Base-by-base conservation (phyloP, 2,329 filamentous ascomycete species). In the Ceratocystis colombiana region DNA sequence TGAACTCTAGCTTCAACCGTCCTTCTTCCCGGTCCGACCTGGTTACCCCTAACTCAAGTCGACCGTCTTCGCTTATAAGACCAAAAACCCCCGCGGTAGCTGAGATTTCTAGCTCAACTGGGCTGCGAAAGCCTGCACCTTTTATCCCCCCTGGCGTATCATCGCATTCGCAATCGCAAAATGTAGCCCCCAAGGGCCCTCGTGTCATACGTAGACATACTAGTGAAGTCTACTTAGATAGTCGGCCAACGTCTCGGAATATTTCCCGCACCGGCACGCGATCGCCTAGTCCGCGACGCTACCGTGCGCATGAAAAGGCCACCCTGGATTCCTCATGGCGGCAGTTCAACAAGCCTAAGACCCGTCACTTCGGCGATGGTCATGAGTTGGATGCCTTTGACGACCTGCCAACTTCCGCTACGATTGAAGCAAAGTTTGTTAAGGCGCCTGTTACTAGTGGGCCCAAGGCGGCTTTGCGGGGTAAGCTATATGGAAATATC, bases 321-420 rank as follows among this genome's bases (percentile, higher is more conserved):
- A 71, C 70, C 8, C 61, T 69, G 17, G 68, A 68, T 48, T 67
- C 70, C 63, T 66, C 68, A 64, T 22, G 68, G 69, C 46, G 70
- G 65, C 67, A 69, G 65, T 64, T 68, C 64, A 55, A 66, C 68
- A 67, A 71, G 64, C 67, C 64, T 62, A 70, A 70, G 66, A 70
- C 70, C 25, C 69, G 69, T 50, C 50, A 79, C 80, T 99, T 95
- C 76, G 94, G 94, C 12, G 90, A 96, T 74, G 94, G 94, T 17
- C 88, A 88, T 68, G 94, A 99, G 75, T 80, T 99, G 44, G 93
- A 97, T 71, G 86, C 83, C 1, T 97, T 99, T 73, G 94, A 99
- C 73, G 94, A 99, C 75, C 78, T 99, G 66, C 93, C 93, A 1
- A 97, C 92, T 0, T 96, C 92, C 17, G 85, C 82, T 12, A 84